These are phyloP conservation scores for Saccharomycopsis crataegensis DNA, from an alignment of 1,139 yeast genomes.

Conservation along the genomic window DNA sequence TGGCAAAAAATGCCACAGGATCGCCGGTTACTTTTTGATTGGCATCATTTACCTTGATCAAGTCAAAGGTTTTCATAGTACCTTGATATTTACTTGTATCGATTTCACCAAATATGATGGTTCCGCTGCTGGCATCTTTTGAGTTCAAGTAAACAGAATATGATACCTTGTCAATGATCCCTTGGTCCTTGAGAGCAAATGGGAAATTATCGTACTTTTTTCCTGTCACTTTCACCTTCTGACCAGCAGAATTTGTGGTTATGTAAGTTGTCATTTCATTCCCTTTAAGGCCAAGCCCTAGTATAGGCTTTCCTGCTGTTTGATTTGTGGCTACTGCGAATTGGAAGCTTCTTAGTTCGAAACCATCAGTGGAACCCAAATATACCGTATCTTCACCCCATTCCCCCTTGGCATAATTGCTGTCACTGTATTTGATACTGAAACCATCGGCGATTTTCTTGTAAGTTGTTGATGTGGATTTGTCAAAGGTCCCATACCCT, in stretches of 20 bases:
- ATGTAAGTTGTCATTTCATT: slow-evolving; percentile 31
- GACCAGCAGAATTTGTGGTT: background rate
- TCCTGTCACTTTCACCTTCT: background rate
- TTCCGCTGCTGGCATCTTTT: slow-evolving; percentile 35
- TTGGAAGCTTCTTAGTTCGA: background rate
- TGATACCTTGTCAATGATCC: slow-evolving; percentile 39
- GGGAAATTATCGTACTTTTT: slow-evolving; percentile 33
- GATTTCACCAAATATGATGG: slow-evolving; percentile 51
- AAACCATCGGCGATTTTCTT: slow-evolving; percentile 18
- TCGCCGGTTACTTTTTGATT: slow-evolving; percentile 31
- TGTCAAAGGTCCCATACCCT: slow-evolving; percentile 42
- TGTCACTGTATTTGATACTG: slow-evolving; percentile 22
- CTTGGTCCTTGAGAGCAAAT: slow-evolving; percentile 36
- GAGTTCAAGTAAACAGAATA: slow-evolving; percentile 49
- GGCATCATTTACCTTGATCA: slow-evolving; percentile 39
- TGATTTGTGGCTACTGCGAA: slow-evolving; percentile 24
- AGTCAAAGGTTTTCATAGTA: slow-evolving; percentile 38
- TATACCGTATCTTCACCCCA: slow-evolving; percentile 11
- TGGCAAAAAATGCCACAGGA: slow-evolving; percentile 45
- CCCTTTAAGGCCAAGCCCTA: slow-evolving; percentile 44
- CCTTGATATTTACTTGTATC: slow-evolving; percentile 49
- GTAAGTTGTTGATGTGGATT: slow-evolving; percentile 34
- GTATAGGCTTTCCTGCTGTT: slow-evolving; percentile 39
- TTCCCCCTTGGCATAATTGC: slow-evolving; percentile 17
- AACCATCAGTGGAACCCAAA: background rate